Conservation (phyloP, 23 red algal genomes). For the Chondrus crispus region DNA sequence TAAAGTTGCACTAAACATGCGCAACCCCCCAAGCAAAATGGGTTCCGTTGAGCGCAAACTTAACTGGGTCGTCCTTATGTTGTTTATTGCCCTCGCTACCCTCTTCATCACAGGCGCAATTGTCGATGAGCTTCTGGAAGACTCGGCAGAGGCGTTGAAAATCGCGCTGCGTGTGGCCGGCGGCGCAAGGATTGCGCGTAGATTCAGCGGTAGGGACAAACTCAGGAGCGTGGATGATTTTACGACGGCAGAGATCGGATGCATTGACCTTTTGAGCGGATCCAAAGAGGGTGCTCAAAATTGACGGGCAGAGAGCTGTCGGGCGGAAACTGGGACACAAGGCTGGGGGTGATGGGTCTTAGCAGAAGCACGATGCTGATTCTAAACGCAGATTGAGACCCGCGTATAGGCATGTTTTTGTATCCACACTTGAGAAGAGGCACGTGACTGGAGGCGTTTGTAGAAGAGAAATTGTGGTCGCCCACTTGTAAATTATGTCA, state of each 20-base stretch:
- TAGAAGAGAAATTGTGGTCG: too few species aligned
- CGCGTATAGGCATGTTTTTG: not conserved
- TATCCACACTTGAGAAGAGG: too few species aligned
- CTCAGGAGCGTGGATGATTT: conserved; percentile 40
- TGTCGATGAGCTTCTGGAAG: conserved; percentile 47
- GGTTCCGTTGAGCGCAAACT: conserved; percentile 73
- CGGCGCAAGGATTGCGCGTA: not conserved
- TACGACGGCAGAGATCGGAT: conserved; percentile 3
- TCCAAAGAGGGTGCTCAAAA: not conserved
- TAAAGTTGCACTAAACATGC: conserved; percentile 86
- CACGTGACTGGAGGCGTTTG: too few species aligned
- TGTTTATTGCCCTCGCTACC: conserved; percentile 75
- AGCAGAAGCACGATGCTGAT: conserved; percentile 28
- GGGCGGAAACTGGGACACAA: not conserved
- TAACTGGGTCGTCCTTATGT: conserved; percentile 75
- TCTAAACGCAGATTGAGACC: conserved; percentile 3
- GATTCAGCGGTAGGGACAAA: conserved; percentile 2
- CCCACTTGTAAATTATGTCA: too few species aligned
- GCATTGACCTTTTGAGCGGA: not conserved
- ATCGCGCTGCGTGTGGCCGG: conserved; percentile 24
- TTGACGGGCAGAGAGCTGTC: not conserved
- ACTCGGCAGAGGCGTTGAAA: not conserved
- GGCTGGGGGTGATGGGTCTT: conserved; percentile 7
- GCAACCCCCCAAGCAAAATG: conserved; percentile 82
- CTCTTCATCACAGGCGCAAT: conserved; percentile 46